Evolutionary conservation across 352 stramenopile species (phyloP).

Genomic region (Globisporangium viniferum): DNA sequence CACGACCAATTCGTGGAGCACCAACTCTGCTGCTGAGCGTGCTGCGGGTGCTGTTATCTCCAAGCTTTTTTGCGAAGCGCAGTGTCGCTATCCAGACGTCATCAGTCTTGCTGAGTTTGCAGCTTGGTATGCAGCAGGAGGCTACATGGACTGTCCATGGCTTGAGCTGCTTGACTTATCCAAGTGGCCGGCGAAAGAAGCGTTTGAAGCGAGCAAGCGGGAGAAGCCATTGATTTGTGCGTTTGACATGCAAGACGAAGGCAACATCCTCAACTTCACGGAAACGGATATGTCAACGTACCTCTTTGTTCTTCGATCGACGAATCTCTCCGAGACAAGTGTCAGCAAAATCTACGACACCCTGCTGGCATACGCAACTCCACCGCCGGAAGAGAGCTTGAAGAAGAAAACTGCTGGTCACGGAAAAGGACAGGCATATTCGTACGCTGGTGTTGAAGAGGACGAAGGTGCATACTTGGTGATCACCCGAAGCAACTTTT

Average conservation of each 20-base stretch:
- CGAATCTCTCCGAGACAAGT: slow-evolving; percentile 63
- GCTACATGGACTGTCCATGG: slow-evolving; percentile 95
- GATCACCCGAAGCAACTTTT: slow-evolving; percentile 79
- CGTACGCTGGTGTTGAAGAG: slow-evolving; percentile 76
- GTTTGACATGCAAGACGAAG: slow-evolving; percentile 85
- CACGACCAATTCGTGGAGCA: slow-evolving; percentile 62
- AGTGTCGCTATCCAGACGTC: slow-evolving; percentile 54
- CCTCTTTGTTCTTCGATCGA: slow-evolving; percentile 78
- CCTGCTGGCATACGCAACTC: slow-evolving; percentile 65
- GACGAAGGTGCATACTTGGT: slow-evolving; percentile 81
- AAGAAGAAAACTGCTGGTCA: slow-evolving; percentile 51
- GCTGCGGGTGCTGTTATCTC: slow-evolving; percentile 90
- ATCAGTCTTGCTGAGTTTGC: slow-evolving; percentile 95
- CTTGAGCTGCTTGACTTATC: slow-evolving; percentile 94
- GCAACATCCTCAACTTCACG: slow-evolving; percentile 80
- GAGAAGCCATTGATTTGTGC: slow-evolving; percentile 84
- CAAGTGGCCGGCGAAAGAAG: slow-evolving; percentile 92
- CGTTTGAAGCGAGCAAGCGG: slow-evolving; percentile 82
- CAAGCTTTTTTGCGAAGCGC: slow-evolving; percentile 79
- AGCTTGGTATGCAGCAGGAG: slow-evolving; percentile 94
- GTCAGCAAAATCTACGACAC: slow-evolving; percentile 82
- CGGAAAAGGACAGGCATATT: slow-evolving; percentile 49
- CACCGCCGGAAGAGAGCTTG: slow-evolving; percentile 60
- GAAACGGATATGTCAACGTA: slow-evolving; percentile 87
- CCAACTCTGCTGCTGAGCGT: slow-evolving; percentile 76